Percentiles rank a stretch among this genome's conserved stretches.
phyloP scores from a whole-genome alignment of 371 early-diverging fungal species.

The Smittium culicis region DNA sequence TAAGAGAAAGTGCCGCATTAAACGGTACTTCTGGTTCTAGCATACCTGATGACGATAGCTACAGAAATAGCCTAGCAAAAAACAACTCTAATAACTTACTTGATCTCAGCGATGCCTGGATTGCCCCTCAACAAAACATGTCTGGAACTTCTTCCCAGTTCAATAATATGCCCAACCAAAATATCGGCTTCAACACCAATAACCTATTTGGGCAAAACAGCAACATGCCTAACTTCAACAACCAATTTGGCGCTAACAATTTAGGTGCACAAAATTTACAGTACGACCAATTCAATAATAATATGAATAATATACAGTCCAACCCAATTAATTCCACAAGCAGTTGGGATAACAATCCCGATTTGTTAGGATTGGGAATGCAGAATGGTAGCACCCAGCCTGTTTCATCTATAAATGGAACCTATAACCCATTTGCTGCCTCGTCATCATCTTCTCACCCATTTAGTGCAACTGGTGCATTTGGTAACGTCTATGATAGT shows the following conservation, averaged over 20 bases:
- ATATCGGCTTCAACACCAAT: neutral
- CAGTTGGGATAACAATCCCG: neutral
- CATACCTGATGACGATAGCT: neutral
- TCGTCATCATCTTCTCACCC: conserved; percentile 10
- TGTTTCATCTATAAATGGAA: neutral
- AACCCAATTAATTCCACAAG: neutral
- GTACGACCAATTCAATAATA: neutral
- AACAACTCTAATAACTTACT: neutral
- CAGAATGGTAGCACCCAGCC: neutral
- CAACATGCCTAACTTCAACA: neutral
- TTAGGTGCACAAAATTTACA: neutral
- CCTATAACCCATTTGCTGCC: neutral
- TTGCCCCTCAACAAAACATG: neutral
- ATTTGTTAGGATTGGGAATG: neutral
- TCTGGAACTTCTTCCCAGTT: neutral
- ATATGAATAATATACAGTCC: no score
- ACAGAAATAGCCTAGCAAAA: neutral
- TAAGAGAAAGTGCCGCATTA: conserved; percentile 6
- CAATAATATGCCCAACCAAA: neutral
- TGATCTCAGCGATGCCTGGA: neutral
- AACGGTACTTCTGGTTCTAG: neutral
- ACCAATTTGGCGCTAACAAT: neutral
- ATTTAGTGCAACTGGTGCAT: conserved; percentile 28
- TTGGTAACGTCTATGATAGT: conserved; percentile 30
- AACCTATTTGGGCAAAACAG: neutral